A percentile compares a stretch with the other conserved stretches of the same genome.
These are phyloP conservation scores for Parmelia sp. DNA, from an alignment of 495 filamentous ascomycete species.

Conservation along the genomic window DNA sequence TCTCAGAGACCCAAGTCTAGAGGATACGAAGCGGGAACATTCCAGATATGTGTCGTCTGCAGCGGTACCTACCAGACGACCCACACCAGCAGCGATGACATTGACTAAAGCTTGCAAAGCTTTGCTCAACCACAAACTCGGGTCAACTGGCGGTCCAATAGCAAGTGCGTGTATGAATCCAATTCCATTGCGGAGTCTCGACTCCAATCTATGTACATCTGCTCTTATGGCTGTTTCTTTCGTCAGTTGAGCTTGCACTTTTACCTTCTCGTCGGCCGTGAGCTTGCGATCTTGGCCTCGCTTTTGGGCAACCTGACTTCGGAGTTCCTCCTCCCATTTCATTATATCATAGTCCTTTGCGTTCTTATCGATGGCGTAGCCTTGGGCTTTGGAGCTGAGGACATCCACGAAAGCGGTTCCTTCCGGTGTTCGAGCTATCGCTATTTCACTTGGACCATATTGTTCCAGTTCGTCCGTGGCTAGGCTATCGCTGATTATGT, in stretches of 20 bases:
- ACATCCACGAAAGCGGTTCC: slow-evolving; percentile 87
- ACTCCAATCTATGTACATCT: slow-evolving; percentile 58
- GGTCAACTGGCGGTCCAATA: slow-evolving; percentile 75
- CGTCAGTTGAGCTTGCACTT: slow-evolving; percentile 81
- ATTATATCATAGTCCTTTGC: slow-evolving; percentile 88
- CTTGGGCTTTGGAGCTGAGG: slow-evolving; percentile 66
- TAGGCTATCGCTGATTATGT: slow-evolving; percentile 65
- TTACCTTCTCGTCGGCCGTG: slow-evolving; percentile 76
- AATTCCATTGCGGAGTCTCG: slow-evolving; percentile 67
- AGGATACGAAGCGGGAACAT: slow-evolving; percentile 63
- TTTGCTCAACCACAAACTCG: slow-evolving; percentile 76
- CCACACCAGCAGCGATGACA: slow-evolving; percentile 69
- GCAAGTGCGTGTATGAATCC: slow-evolving; percentile 78
- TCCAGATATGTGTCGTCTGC: slow-evolving; percentile 75
- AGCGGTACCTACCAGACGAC: slow-evolving; percentile 67
- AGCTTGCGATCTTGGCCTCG: slow-evolving; percentile 89
- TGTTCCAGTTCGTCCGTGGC: slow-evolving; percentile 55
- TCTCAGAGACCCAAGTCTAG: slow-evolving; percentile 67
- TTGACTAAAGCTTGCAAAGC: slow-evolving; percentile 64
- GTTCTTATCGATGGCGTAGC: slow-evolving; percentile 66
- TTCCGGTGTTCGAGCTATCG: slow-evolving; percentile 82
- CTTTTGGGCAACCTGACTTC: slow-evolving; percentile 80
- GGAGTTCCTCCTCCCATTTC: slow-evolving; percentile 95
- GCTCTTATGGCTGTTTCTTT: slow-evolving; percentile 77
- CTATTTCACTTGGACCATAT: slow-evolving; percentile 79